Evolutionary conservation across 306 rosid species (phyloP).

Genomic region (Senna siamea): DNA sequence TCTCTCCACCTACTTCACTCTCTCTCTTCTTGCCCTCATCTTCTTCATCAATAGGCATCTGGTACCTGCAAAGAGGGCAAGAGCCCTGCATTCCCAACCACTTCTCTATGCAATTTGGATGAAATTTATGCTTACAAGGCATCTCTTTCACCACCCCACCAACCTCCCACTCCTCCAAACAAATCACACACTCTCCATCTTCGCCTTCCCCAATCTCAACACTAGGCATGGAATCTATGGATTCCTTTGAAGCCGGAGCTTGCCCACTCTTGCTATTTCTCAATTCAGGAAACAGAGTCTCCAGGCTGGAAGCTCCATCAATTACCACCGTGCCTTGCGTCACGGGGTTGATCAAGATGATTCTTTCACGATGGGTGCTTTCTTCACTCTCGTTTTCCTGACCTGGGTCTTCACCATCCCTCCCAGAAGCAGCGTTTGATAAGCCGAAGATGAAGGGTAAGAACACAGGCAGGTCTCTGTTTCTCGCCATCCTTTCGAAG

Average conservation of each 20-base stretch:
- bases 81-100: conserved; percentile 82
- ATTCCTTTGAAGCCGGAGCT: conserved; percentile 82
- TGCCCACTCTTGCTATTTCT: conserved; percentile 49
- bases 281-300: conserved; percentile 51
- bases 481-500: conserved; percentile 51
- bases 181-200: conserved; percentile 66
- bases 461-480: conserved; percentile 56
- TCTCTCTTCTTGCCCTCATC: conserved; percentile 50
- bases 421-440: conserved; percentile 19
- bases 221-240: conserved; percentile 59
- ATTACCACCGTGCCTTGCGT: conserved; percentile 65
- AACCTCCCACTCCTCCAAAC: conserved; percentile 69
- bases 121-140: conserved; percentile 86
- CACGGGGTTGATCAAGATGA: conserved; percentile 66
- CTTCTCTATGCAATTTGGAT: conserved; percentile 63
- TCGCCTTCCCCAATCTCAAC: conserved; percentile 48
- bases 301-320: conserved; percentile 58
- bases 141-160: conserved; percentile 60
- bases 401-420: conserved; percentile 32
- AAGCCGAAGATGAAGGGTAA: conserved; percentile 66
- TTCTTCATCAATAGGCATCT: conserved; percentile 72
- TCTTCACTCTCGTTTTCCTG: conserved; percentile 17
- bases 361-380: conserved; percentile 35
- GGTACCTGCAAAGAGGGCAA: conserved; percentile 81
- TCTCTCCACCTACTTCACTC: conserved; percentile 36